These are phyloP conservation scores for Aspergillus brasiliensis DNA, from an alignment of 2,329 filamentous ascomycete species.

Conservation along the genomic window DNA sequence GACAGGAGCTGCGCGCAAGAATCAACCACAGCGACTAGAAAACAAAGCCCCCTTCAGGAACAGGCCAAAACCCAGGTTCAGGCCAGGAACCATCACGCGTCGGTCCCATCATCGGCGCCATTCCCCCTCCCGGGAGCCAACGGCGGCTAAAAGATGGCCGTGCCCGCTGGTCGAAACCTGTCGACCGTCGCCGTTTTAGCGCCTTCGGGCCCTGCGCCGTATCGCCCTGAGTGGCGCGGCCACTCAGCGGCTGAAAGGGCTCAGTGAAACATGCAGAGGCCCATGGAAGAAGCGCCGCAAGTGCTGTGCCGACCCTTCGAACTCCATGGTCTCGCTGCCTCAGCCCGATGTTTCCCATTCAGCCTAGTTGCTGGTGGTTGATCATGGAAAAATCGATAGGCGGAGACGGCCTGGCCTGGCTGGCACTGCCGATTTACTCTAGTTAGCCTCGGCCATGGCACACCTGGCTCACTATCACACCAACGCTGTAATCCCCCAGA, in stretches of 20 bases:
- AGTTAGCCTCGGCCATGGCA: constrained; percentile 12
- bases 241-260: constrained; percentile 18
- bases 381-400: constrained; percentile 24
- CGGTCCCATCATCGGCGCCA: constrained; percentile 1
- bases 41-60: neutral
- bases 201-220: constrained; percentile 25
- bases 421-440: constrained; percentile 13
- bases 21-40: neutral
- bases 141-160: constrained; percentile 29
- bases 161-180: constrained; percentile 15
- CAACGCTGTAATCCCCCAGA: constrained; percentile 2
- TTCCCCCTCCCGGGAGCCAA: constrained; percentile 20
- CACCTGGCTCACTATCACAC: constrained; percentile 14
- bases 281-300: constrained; percentile 10
- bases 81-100: neutral
- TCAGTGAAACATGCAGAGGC: constrained; percentile 5
- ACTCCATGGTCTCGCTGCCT: neutral
- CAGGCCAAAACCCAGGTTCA: neutral
- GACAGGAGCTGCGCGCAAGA: neutral
- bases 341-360: constrained; percentile 7
- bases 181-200: constrained; percentile 29
- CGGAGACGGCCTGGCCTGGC: constrained; percentile 10
- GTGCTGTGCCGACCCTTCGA: constrained; percentile 10
- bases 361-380: constrained; percentile 4
- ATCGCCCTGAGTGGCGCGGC: constrained; percentile 19